Conservation (phyloP, 2,329 filamentous ascomycete genomes). For the Arachnopeziza araneosa region DNA sequence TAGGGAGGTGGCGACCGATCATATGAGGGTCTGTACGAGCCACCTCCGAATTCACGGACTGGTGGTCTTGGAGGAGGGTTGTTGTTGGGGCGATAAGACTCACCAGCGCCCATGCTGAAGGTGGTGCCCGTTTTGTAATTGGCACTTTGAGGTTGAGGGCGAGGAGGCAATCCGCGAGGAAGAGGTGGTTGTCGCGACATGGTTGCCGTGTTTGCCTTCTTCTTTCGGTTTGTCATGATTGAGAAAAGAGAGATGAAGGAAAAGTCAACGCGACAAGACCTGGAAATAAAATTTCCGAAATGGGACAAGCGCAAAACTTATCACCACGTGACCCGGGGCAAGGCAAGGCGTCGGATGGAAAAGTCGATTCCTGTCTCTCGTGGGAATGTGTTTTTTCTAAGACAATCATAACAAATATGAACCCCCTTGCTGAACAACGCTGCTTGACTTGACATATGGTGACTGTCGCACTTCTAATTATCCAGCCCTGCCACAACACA, state of each 20-base stretch:
- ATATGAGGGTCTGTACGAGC: neutral
- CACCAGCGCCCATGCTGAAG: conserved; percentile 3
- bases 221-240: conserved; percentile 1
- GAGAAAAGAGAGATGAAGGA: neutral
- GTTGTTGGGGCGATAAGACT: neutral
- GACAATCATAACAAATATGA: too few relatives aligned
- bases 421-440: too few relatives aligned
- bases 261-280: neutral
- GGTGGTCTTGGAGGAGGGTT: conserved; percentile 2
- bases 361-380: too few relatives aligned
- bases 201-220: conserved; percentile 3
- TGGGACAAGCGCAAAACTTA: neutral
- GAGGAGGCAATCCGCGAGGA: conserved; percentile 23
- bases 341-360: too few relatives aligned
- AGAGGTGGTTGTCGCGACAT: conserved; percentile 28
- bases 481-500: neutral
- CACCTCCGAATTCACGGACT: conserved; percentile 24
- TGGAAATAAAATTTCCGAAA: neutral
- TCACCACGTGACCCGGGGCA: too few relatives aligned
- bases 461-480: too few relatives aligned
- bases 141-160: conserved; percentile 1
- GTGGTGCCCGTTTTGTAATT: neutral
- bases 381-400: too few relatives aligned
- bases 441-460: too few relatives aligned
- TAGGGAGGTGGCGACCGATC: neutral